Base-by-base conservation (phyloP, 257 asterid species). In the Hygrophila difformis region DNA sequence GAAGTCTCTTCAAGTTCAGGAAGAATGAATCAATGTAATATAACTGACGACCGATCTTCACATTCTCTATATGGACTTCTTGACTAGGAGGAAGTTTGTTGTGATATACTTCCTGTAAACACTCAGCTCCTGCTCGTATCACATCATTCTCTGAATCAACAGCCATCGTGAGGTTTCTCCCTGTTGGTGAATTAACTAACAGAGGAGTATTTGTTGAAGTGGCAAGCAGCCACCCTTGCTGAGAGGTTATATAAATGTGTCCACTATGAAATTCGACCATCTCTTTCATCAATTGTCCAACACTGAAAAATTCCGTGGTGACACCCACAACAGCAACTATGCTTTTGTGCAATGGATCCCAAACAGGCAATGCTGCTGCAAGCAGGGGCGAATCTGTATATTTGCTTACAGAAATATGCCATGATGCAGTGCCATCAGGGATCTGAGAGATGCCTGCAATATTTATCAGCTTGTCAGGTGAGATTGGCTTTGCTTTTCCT, bases 361-460 rank as follows among this genome's bases (percentile, higher is more conserved):
- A 74, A 14, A 87, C 97, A 0, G 97, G 97, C 70, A 84, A 57
- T 20, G 97, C 97, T 19, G 97, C 97, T 1, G 95, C 69, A 47
- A 87, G 97, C 44, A 87, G 60, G 0, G 97, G 97, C 0, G 97
- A 87, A 51, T 81, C 88, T 0, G 92, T 57, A 22, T 69, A 80
- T 57, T 80, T 87, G 79, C 97, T 87, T 13, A 87, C 97, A 1
- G 97, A 93, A 13, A 87, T 74, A 36, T 87, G 97, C 97, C 97
- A 87, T 9, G 97, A 57, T 1, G 97, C 94, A 0, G 92, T 70
- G 20, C 97, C 93, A 44, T 87, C 94, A 9, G 97, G 97, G 6
- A 87, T 84, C 51, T 87, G 95, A 8, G 97, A 87, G 26, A 80
- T 80, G 28, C 97, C 97, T 0, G 97, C 97, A 6, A 83, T 83